Evolutionary conservation across 2,329 filamentous ascomycete genomes (phyloP).

Genomic region (Parasarocladium wereldwijsianum): DNA sequence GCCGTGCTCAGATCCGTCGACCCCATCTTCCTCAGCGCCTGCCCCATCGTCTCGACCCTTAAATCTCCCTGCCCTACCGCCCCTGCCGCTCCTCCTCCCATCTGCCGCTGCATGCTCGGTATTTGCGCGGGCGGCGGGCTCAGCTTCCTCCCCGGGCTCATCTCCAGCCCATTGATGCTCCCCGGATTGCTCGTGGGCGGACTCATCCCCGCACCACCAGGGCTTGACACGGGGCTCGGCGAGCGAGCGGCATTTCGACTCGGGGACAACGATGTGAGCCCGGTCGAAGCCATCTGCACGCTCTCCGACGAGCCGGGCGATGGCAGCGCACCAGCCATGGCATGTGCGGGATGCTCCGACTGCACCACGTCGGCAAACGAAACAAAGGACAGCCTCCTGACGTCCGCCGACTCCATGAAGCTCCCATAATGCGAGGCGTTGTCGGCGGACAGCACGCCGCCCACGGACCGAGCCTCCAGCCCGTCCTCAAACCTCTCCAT

Average conservation of each 20-base stretch:
- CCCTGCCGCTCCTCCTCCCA: too few species aligned
- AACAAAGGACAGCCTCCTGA: slow-evolving; percentile 81
- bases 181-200: slow-evolving; percentile 64
- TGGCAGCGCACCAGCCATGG: too few species aligned
- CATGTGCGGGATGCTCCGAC: slow-evolving; percentile 50
- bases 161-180: slow-evolving; percentile 59
- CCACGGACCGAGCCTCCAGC: slow-evolving; percentile 22
- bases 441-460: slow-evolving; percentile 29
- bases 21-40: slow-evolving; percentile 71
- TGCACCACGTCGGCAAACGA: slow-evolving; percentile 95
- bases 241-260: too few species aligned
- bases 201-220: slow-evolving; percentile 49
- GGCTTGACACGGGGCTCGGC: slow-evolving; percentile 64
- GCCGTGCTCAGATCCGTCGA: slow-evolving; percentile 58
- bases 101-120: too few species aligned
- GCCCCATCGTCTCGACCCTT: slow-evolving; percentile 86
- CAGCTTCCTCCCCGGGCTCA: slow-evolving; percentile 47
- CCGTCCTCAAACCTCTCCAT: slow-evolving; percentile 36
- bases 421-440: slow-evolving; percentile 62
- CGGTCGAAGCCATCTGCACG: slow-evolving; percentile 52
- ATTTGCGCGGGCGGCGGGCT: too few species aligned
- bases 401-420: slow-evolving; percentile 58
- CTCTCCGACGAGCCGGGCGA: slow-evolving; percentile 50
- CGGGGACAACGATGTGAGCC: slow-evolving; percentile 57
- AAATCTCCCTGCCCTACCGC: slow-evolving; percentile 54